Conservation (phyloP, 345 rosid genomes). For the Salix dunnii region DNA sequence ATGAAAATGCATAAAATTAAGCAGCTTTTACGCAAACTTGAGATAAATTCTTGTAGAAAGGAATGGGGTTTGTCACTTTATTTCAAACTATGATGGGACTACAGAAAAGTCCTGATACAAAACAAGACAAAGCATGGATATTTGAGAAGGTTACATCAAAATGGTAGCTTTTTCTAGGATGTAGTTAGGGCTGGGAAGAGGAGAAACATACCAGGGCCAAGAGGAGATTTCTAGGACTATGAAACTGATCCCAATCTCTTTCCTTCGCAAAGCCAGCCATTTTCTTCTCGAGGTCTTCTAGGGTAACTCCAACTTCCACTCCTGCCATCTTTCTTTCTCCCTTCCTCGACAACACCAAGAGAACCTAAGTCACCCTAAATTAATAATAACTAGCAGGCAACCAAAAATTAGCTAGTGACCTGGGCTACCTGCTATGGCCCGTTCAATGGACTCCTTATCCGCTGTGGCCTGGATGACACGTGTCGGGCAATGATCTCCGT, state of each 20-base stretch:
- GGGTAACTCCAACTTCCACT: neutral
- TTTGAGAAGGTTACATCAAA: neutral
- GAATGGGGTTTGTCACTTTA: neutral
- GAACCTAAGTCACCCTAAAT: neutral
- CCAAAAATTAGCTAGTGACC: neutral
- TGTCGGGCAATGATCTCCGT: neutral
- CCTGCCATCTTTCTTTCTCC: neutral
- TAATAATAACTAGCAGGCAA: neutral
- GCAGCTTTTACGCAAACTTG: neutral
- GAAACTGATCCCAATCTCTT: constrained; percentile 41
- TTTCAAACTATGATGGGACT: neutral
- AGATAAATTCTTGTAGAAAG: neutral
- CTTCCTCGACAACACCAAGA: neutral
- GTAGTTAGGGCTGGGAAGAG: neutral
- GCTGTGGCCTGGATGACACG: neutral
- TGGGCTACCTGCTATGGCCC: neutral
- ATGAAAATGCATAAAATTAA: neutral
- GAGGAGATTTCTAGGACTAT: constrained; percentile 43
- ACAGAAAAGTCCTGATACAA: neutral
- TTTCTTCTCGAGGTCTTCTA: constrained; percentile 30
- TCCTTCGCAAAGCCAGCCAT: constrained; percentile 36
- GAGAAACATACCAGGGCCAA: constrained; percentile 35
- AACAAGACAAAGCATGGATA: neutral
- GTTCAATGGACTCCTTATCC: neutral
- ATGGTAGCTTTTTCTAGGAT: neutral